Evolutionary conservation across 352 stramenopile genomes (phyloP), one percentile per base, ranked within the genome.

Genomic region (Hyaloperonospora arabidopsidis): DNA sequence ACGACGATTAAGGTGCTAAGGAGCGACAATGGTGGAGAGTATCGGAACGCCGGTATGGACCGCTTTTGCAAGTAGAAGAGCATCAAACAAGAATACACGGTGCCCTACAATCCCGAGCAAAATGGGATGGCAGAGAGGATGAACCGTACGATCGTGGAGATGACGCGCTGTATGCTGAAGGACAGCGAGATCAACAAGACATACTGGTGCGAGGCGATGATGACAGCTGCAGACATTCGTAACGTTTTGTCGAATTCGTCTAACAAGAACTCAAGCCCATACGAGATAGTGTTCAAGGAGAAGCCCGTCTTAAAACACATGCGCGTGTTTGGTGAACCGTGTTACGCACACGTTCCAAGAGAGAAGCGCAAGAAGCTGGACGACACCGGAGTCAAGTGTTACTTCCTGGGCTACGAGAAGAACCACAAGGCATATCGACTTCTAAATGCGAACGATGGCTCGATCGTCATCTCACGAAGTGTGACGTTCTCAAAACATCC

Each of bases 21-120:
- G 32, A 47, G 41, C 10, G 41, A 47, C 18, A 47, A 47, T 10
- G 41, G 41, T 47, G 19, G 21, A 38, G 11, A 29, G 40, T 38
- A 38, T 7, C 7, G 13, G 32, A 13, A 38, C 32, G 32, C 32
- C 13, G 7, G 7, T 7, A 38, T 38, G 32, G n/a, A 46, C 17
- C 8, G 17, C 36, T 29, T 46, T 17, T 46, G 40, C 32, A 46
- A 46, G 40, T 1, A 6, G 2, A 46, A 46, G 18, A 29, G 15
- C 11, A n/a, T 46, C 40, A 46, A 29, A 13, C 32, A 38, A 13
- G 32, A 38, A 13, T 38, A 13, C 32, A 13, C 32, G 7, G 32
- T 38, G 32, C 32, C 32, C 7, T 38, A 13, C 13, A 38, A 38
- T 38, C 32, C 32, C 32, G 13, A 38, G 7, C 7, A 38, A 38